Base-by-base conservation (phyloP, 2,329 filamentous ascomycete species). In the Diaporthe sp. region DNA sequence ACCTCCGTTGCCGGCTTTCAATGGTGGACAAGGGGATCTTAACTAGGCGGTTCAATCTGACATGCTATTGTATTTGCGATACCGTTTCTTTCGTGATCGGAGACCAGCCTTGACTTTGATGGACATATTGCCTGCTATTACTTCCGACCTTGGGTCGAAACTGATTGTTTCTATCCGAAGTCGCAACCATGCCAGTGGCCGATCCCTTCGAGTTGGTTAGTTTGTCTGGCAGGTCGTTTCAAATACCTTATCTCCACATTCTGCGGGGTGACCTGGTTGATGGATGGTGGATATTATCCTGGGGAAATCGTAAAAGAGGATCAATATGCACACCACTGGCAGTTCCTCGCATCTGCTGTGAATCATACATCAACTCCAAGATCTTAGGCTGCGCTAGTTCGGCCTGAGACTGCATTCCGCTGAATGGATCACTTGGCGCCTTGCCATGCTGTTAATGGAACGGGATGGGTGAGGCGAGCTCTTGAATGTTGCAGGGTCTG, bases 51-150 rank as follows among this genome's bases (percentile, higher is more conserved):
- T 12, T 2, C 25, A 46, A 22, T 31, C 25, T 65, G 15, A 46
- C 28, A 31, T 46, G 1, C 0, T 28, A 3, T 15, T 5, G 12
- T 2, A 1, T 25, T 6, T 25, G 8, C 8, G 49, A 5, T 25
- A 28, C 59, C 0, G n/a, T 31, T 3, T 39, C 12, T 37, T 4
- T 34, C 3, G 6, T n/a, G 1, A 10, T 19, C 17, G 25, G 2
- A 12, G 3, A 17, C 13, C 13, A 39, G 7, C 2, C 42, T 6
- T 7, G 13, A 2, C 1, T 17, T 1, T 39, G 62, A 15, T 4
- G 31, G 19, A 1, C 28, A 34, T 2, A 9, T 25, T n/a, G 12
- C 28, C 13, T 51, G 1, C 2, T 53, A 9, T 12, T 15, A 19
- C 1, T 37, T n/a, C n/a, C n/a, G n/a, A n/a, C n/a, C n/a, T n/a